Evolutionary conservation across 192 early-diverging fungal genomes (phyloP).

Genomic region (Linnemannia exigua): DNA sequence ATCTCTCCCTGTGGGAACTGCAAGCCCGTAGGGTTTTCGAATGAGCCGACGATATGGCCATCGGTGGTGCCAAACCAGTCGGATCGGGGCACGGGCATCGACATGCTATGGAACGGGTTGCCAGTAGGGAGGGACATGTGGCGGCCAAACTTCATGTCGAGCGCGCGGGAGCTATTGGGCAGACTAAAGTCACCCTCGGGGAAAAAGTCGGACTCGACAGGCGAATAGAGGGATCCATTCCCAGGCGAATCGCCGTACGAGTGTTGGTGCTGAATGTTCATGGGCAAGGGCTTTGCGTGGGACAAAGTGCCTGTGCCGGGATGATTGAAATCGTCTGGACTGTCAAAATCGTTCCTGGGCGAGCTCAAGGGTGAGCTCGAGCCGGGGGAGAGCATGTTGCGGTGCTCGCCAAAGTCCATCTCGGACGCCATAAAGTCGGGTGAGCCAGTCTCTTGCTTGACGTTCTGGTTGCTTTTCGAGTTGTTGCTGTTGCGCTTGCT

Average conservation of each 20-base stretch:
- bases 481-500: constrained; percentile 48
- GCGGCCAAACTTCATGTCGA: constrained; percentile 56
- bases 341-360: constrained; percentile 56
- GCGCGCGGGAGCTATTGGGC: constrained; percentile 38
- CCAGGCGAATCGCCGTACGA: constrained; percentile 57
- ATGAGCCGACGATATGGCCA: constrained; percentile 46
- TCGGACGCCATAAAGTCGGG: constrained; percentile 54
- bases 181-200: constrained; percentile 56
- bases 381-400: constrained; percentile 55
- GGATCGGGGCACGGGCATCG: constrained; percentile 51
- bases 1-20: constrained; percentile 49
- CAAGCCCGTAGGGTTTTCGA: constrained; percentile 46
- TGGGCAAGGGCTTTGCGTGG: constrained; percentile 40
- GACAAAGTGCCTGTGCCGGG: neutral
- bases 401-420: constrained; percentile 58
- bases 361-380: constrained; percentile 55
- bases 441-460: constrained; percentile 58
- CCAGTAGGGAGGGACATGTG: constrained; percentile 38
- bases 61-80: constrained; percentile 55
- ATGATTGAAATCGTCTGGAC: constrained; percentile 51
- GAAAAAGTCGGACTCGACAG: constrained; percentile 49
- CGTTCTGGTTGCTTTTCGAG: constrained; percentile 14
- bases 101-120: constrained; percentile 52
- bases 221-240: constrained; percentile 51
- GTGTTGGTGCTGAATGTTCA: constrained; percentile 46